Evolutionary conservation across 148 eudicot species (phyloP).

Genomic region (Fagopyrum homotropicum): DNA sequence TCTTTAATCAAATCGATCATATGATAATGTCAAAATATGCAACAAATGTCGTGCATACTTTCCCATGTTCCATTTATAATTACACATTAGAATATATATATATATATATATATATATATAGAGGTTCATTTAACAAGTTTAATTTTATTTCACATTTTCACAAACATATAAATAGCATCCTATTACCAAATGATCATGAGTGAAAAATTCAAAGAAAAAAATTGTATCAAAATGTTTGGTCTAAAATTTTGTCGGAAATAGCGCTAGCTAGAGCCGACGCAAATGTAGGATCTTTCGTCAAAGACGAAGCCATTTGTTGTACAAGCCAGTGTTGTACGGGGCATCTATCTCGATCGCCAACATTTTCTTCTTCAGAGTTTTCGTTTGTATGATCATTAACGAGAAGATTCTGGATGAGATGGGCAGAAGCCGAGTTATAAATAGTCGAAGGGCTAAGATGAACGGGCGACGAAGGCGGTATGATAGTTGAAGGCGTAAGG

Average conservation of each 20-base stretch:
- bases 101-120: too few species aligned
- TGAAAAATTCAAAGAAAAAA: not conserved
- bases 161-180: not conserved
- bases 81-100: too few species aligned
- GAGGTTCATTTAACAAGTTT: too few species aligned
- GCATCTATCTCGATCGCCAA: not conserved
- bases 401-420: not conserved
- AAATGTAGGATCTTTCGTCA: slow-evolving; percentile 28
- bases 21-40: too few species aligned
- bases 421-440: not conserved
- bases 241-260: slow-evolving; percentile 19
- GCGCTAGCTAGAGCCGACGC: slow-evolving; percentile 23
- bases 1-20: too few species aligned
- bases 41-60: too few species aligned
- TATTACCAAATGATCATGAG: not conserved
- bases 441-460: not conserved
- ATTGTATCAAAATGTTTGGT: not conserved
- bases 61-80: too few species aligned
- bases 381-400: not conserved
- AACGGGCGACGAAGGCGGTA: not conserved
- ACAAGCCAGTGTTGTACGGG: slow-evolving; percentile 9
- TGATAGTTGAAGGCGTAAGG: not conserved
- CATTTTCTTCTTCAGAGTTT: slow-evolving; percentile 7
- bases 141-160: not conserved
- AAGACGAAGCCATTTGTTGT: slow-evolving; percentile 27